phyloP scores from a whole-genome alignment of 768 basidiomycete genomes.

The Boletus subparvulus region DNA sequence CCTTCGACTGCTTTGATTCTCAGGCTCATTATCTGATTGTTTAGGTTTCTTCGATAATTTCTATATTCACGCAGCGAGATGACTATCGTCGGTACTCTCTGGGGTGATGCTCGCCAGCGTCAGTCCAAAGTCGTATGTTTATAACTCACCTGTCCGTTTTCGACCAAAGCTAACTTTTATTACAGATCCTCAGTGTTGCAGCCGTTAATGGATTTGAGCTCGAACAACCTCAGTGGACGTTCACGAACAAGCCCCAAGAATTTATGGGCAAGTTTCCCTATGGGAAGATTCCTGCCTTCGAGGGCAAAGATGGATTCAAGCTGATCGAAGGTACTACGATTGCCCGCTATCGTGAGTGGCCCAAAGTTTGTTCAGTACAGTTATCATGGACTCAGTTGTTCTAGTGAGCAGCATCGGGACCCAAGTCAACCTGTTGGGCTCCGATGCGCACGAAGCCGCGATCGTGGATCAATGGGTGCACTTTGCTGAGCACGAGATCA shows the following conservation, averaged over 20 bases:
- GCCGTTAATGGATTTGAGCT: constrained; percentile 18
- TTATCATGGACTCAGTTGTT: neutral
- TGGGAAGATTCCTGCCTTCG: constrained; percentile 25
- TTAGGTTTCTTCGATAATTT: neutral
- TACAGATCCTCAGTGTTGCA: constrained; percentile 20
- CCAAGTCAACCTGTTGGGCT: constrained; percentile 9
- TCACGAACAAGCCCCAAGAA: constrained; percentile 9
- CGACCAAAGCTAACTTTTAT: neutral
- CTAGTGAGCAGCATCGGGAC: constrained; percentile 18
- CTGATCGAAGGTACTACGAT: constrained; percentile 22
- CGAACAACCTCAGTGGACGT: constrained; percentile 12
- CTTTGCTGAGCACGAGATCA: constrained; percentile 14
- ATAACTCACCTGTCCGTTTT: neutral
- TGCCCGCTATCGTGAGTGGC: constrained; percentile 21
- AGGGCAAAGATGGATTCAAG: constrained; percentile 19
- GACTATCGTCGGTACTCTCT: constrained; percentile 19
- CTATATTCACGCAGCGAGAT: constrained; percentile 3
- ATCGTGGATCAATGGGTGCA: constrained; percentile 16
- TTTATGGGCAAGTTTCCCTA: constrained; percentile 19
- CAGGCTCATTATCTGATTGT: neutral
- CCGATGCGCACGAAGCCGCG: constrained; percentile 8
- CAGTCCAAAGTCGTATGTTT: constrained; percentile 27
- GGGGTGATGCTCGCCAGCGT: constrained; percentile 18
- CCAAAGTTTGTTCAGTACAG: too few relatives aligned
- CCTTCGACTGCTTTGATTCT: neutral